These are phyloP conservation scores for Amaranthus tricolor DNA, from an alignment of 179 eudicot species.

Conservation along the genomic window DNA sequence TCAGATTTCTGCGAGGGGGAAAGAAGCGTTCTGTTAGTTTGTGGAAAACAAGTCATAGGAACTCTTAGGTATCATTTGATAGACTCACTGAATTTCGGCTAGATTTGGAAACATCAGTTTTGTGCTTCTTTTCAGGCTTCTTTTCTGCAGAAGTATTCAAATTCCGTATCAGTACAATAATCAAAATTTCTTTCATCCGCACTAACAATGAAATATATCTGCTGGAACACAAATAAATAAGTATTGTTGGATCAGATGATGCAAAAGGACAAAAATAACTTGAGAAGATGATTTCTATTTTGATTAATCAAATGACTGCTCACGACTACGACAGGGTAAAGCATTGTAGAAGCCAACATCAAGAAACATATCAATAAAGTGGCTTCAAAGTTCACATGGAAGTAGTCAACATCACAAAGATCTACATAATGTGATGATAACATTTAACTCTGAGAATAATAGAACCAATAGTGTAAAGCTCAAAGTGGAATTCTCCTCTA, in stretches of 20 bases:
- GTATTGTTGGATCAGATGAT: neutral
- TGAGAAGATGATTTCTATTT: neutral
- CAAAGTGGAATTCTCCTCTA: too few species aligned
- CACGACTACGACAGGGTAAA: neutral
- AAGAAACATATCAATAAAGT: neutral
- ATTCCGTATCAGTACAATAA: constrained; percentile 13
- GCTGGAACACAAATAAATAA: neutral
- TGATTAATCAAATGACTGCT: neutral
- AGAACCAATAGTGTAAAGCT: too few species aligned
- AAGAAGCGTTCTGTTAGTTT: neutral
- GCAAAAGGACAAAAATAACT: neutral
- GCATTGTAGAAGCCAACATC: neutral
- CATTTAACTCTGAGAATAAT: neutral
- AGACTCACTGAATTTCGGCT: constrained; percentile 43
- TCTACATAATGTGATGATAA: neutral
- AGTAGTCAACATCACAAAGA: neutral
- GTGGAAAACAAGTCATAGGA: constrained; percentile 1
- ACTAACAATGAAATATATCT: neutral
- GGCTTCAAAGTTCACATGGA: neutral
- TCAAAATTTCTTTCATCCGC: neutral
- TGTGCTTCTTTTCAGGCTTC: constrained; percentile 64
- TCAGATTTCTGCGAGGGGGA: constrained; percentile 34
- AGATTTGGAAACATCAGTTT: constrained; percentile 51
- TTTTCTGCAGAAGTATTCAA: constrained; percentile 48
- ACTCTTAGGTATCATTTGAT: neutral